Conservation (phyloP, 2,329 filamentous ascomycete genomes). For the Fusarium acutatum region DNA sequence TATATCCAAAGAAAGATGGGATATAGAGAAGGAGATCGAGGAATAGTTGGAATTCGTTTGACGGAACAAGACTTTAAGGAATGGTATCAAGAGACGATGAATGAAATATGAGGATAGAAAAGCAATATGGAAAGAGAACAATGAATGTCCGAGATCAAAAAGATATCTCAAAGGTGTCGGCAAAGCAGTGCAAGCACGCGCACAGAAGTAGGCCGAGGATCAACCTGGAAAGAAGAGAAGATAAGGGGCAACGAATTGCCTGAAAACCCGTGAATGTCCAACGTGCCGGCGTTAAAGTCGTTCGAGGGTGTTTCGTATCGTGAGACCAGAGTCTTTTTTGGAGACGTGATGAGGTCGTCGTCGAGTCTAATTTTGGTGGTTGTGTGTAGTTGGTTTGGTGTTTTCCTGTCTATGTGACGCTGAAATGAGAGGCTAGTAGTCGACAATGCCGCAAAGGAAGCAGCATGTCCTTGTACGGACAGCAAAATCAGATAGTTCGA, state of each 20-base stretch:
- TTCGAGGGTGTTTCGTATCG: constrained; percentile 20
- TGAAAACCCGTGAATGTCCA: constrained; percentile 35
- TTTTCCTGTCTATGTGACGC: constrained; percentile 33
- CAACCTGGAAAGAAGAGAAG: constrained; percentile 58
- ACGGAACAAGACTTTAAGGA: constrained; percentile 23
- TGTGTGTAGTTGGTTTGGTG: constrained; percentile 10
- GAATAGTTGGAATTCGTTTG: constrained; percentile 21
- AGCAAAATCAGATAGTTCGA: constrained; percentile 13
- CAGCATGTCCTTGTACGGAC: constrained; percentile 38
- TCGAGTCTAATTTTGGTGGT: constrained; percentile 15
- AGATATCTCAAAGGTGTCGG: constrained; percentile 33
- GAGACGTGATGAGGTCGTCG: constrained; percentile 14
- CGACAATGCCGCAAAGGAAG: constrained; percentile 40
- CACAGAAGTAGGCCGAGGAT: constrained; percentile 60
- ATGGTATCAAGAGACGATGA: constrained; percentile 38
- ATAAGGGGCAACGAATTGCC: constrained; percentile 37
- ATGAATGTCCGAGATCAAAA: constrained; percentile 30
- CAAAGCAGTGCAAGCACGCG: constrained; percentile 42
- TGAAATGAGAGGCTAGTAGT: constrained; percentile 37
- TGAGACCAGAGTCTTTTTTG: constrained; percentile 10
- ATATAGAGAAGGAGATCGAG: constrained; percentile 17
- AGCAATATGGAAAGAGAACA: constrained; percentile 19
- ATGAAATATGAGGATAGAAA: constrained; percentile 2
- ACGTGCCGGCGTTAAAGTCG: constrained; percentile 36
- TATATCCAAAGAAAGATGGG: constrained; percentile 19